Evolutionary conservation across 139 green algal species (phyloP).

Genomic region (Chlamydomonas sphaeroides): DNA sequence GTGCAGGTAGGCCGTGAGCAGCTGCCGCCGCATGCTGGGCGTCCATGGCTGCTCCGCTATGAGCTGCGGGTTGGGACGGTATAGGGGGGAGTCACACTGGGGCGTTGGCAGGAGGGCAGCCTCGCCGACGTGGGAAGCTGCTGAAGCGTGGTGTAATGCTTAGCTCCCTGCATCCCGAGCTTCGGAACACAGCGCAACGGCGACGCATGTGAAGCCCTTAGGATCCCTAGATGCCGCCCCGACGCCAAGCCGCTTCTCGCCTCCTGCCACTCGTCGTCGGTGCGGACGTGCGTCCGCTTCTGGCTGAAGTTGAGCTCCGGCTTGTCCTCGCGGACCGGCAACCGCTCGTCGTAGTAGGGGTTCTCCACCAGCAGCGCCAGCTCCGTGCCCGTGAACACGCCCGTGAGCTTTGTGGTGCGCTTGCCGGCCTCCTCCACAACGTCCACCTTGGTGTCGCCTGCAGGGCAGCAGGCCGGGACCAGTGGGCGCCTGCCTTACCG

Average conservation of each 20-base stretch:
- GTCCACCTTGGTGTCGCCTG: constrained; percentile 61
- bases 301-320: constrained; percentile 66
- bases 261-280: constrained; percentile 71
- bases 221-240: too few relatives aligned
- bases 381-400: constrained; percentile 70
- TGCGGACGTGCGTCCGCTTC: constrained; percentile 52
- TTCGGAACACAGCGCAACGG: too few relatives aligned
- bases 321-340: constrained; percentile 58
- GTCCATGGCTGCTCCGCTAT: constrained; percentile 71
- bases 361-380: constrained; percentile 64
- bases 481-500: too few relatives aligned
- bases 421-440: constrained; percentile 65
- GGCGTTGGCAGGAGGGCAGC: too few relatives aligned
- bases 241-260: too few relatives aligned
- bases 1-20: constrained; percentile 42
- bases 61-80: constrained; percentile 45
- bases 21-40: constrained; percentile 55
- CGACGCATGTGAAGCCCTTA: too few relatives aligned
- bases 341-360: constrained; percentile 57
- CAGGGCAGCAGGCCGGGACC: too few relatives aligned
- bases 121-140: too few relatives aligned
- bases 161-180: too few relatives aligned
- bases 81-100: not conserved
- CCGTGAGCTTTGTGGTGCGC: constrained; percentile 68
- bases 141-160: too few relatives aligned